Base-by-base conservation (phyloP, 1,284 basidiomycete species). In the Agaricales sp. region DNA sequence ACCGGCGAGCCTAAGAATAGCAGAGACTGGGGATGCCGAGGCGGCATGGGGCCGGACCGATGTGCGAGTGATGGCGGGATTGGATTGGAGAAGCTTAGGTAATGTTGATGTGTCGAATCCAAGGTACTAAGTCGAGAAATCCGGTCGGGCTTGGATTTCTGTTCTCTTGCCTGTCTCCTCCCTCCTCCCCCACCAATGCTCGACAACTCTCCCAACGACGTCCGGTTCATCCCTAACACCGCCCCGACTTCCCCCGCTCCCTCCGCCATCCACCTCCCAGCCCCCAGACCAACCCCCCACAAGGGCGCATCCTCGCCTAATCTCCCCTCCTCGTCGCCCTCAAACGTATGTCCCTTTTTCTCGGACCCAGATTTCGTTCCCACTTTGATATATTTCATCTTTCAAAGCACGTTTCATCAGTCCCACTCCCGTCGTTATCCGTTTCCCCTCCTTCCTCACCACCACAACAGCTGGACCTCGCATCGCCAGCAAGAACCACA, bases 161-260 rank as follows among this genome's bases (percentile, higher is more conserved):
- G 26, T 41, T 53, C 46, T 51, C 53, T 50, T 48, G 51, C 50
- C 51, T 54, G 51, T 50, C 50, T 52, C 48, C 43, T 55, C 49
- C 54, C 37, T 30, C 37, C 51, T 44, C 12, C 25, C 43, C 44
- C 46, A 38, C 24, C 13, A 21, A 48, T 38, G 47, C 47, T 20
- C 47, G 26, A 16, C 12, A n/a, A 12, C 46, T 37, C 23, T 4
- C 12, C 35, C 21, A 37, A 30, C 46, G 23, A 47, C 23, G 3
- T 43, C 46, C 44, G 53, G 49, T 52, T 51, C 53, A 43, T 52
- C 54, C 50, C 50, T 49, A 52, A 44, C 45, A 52, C 48, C 50
- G 53, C 24, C 51, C 51, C 44, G 48, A 24, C 46, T 23, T 14
- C 18, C 50, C 3, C 19, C 22, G 18, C 13, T 16, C n/a, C 16